Evolutionary conservation across 2,329 filamentous ascomycete species (phyloP).

Genomic region (Gremmenia infestans): DNA sequence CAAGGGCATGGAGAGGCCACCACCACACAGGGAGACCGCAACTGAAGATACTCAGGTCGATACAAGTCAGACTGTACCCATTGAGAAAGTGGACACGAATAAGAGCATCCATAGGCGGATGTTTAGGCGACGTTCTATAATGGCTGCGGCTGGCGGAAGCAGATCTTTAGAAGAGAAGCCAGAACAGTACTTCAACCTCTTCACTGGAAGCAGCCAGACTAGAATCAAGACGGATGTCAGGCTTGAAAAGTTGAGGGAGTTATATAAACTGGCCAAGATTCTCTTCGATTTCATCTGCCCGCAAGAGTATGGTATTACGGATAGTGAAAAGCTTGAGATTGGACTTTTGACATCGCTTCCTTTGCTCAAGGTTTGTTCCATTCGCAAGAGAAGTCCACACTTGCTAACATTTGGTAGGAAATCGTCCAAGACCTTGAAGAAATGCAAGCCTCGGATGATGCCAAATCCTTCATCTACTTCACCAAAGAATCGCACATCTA

Average conservation of each 20-base stretch:
- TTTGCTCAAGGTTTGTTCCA: conserved; percentile 53
- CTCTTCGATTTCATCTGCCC: conserved; percentile 98
- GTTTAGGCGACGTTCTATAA: conserved; percentile 57
- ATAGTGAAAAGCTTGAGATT: conserved; percentile 97
- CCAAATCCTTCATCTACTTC: conserved; percentile 97
- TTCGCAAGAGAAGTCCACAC: neutral
- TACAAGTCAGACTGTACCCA: conserved; percentile 16
- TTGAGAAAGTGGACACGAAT: conserved; percentile 26
- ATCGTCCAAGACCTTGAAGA: conserved; percentile 97
- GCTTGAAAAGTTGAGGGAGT: conserved; percentile 81
- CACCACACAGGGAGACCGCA: neutral
- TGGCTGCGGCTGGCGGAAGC: conserved; percentile 39
- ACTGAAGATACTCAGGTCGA: conserved; percentile 19
- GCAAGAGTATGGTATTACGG: conserved; percentile 94
- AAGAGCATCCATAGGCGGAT: conserved; percentile 40
- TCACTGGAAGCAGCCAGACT: conserved; percentile 67
- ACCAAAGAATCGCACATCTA: conserved; percentile 99
- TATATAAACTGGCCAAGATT: conserved; percentile 91
- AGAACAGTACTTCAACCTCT: conserved; percentile 78
- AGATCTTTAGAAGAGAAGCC: conserved; percentile 48
- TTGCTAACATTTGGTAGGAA: conserved; percentile 50
- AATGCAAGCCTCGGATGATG: conserved; percentile 89
- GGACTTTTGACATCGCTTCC: conserved; percentile 90
- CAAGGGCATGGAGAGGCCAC: conserved; percentile 21
- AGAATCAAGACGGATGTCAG: conserved; percentile 79